Evolutionary conservation across 2,329 filamentous ascomycete species (phyloP).

Genomic region (Fulvia fulva): DNA sequence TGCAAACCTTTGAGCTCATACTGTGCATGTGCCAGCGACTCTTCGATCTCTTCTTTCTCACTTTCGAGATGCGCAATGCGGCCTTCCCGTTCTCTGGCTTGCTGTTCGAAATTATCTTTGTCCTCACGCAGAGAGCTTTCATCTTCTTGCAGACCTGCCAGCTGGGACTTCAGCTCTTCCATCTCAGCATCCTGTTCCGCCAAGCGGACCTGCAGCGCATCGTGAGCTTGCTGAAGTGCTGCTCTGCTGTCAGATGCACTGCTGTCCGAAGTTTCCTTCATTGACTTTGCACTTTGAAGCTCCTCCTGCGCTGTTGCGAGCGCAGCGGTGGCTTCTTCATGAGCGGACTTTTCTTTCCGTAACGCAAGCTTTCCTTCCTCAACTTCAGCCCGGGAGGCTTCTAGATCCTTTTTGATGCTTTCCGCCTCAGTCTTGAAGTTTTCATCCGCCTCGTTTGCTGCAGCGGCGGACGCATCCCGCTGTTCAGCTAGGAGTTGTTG

Average conservation of each 20-base stretch:
- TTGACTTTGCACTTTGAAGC: not conserved
- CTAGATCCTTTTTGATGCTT: slow-evolving; percentile 1
- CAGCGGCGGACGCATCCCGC: not conserved
- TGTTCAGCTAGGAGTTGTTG: not conserved
- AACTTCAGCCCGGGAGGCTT: slow-evolving; percentile 9
- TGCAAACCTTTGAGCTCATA: not conserved
- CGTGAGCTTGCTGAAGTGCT: slow-evolving; percentile 4
- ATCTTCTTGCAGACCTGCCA: slow-evolving; percentile 1
- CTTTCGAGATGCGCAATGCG: not conserved
- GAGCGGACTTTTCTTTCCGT: not conserved
- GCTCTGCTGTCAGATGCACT: not conserved
- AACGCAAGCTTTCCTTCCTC: slow-evolving; percentile 7
- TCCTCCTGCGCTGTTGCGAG: not conserved
- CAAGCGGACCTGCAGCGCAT: not conserved
- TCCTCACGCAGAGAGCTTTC: slow-evolving; percentile 16
- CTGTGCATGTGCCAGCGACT: not conserved
- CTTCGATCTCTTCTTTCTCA: not conserved
- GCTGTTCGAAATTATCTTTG: slow-evolving; percentile 19
- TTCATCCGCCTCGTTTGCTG: slow-evolving; percentile 6
- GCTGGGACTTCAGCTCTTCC: slow-evolving; percentile 18
- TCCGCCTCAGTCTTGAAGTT: slow-evolving; percentile 10
- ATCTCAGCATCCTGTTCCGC: slow-evolving; percentile 15
- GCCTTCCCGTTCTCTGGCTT: slow-evolving; percentile 4
- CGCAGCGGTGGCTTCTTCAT: not conserved
- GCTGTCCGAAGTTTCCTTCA: not conserved